These are phyloP conservation scores for Scheffersomyces ergatensis DNA, from an alignment of 805 yeast genomes.

Conservation along the genomic window DNA sequence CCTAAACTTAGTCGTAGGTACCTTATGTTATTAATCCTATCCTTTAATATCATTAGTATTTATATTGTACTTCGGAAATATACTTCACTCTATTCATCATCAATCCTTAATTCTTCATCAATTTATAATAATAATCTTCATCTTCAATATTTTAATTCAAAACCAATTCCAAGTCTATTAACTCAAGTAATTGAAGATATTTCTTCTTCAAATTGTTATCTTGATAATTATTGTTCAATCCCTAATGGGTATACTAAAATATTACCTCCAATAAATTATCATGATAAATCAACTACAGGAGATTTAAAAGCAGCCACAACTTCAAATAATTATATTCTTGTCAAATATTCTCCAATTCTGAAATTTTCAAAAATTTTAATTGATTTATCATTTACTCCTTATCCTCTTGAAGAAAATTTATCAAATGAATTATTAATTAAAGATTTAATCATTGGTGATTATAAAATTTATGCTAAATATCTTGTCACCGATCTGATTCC, in stretches of 20 bases:
- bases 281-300: not conserved
- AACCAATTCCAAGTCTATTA: not conserved
- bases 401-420: not conserved
- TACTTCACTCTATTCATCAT: not conserved
- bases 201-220: conserved; percentile 2
- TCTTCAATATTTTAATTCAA: not conserved
- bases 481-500: not conserved
- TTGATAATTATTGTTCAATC: not conserved
- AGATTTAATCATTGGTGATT: not conserved
- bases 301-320: not conserved
- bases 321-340: conserved; percentile 1
- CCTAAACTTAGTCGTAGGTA: not conserved
- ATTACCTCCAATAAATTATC: conserved; percentile 7
- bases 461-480: not conserved
- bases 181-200: conserved; percentile 5
- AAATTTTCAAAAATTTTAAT: conserved; percentile 3
- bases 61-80: not conserved
- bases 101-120: not conserved
- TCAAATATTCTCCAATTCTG: conserved; percentile 1
- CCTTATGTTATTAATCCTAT: not conserved
- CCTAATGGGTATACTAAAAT: conserved; percentile 6
- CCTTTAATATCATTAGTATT: not conserved
- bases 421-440: not conserved
- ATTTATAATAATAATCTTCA: not conserved
- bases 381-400: conserved; percentile 5